Base-by-base conservation (phyloP, 306 rosid species). In the Luffa aegyptiaca region DNA sequence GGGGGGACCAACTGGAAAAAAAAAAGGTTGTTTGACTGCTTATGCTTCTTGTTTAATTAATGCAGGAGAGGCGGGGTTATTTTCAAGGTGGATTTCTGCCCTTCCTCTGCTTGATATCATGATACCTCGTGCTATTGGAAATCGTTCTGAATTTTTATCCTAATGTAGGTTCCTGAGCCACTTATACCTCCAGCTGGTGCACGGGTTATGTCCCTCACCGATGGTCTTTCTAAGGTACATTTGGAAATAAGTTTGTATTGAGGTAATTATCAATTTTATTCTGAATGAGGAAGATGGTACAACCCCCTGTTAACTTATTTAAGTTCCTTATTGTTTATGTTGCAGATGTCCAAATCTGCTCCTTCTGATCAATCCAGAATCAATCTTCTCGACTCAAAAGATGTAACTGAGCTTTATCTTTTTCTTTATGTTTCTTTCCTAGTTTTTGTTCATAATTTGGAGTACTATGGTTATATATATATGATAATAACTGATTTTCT, bases 151-250 rank as follows among this genome's bases (percentile, higher is more conserved):
- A 87, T 64, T 58, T 59, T 49, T 31, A 61, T 82, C 83, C 58
- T 80, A 78, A 37, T 87, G 73, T 84, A 94, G 98, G 97, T 95
- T 76, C 98, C 98, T 5, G 97, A 95, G 90, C 92, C 98, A 73
- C 97, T 95, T 78, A 91, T 92, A 81, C 96, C 97, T 81, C 98
- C 97, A 73, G 82, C 92, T 63, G 98, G 98, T 78, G 98, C 97
- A 75, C 92, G 97, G 26, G 88, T 92, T 76, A 95, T 95, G 98
- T 95, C 98, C 62, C 88, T 95, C 75, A 91, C 93, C 44, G 97
- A 95, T 88, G 98, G 98, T 79, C 86, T 87, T 80, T 91, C 97
- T 70, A 95, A 95, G 98, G 98, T 94, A 42, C 74, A 18, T 20
- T 69, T 79, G 42, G 31, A 20, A 71, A 71, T 64, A 6, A 10